Conservation (phyloP, 257 asterid species). For the Solanum sitiens region DNA sequence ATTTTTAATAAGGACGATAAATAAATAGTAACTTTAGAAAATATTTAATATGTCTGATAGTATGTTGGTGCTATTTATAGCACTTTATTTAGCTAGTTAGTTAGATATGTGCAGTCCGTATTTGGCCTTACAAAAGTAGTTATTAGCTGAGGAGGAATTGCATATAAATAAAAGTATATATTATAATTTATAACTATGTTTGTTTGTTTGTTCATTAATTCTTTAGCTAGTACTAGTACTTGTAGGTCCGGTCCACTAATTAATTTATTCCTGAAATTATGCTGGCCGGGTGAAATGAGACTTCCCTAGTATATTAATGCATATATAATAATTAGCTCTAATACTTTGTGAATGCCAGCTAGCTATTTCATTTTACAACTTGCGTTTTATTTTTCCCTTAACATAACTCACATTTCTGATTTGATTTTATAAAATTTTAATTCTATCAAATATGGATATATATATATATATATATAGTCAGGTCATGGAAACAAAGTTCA, state of each 20-base stretch:
- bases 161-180: not conserved
- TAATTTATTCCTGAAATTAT: not conserved
- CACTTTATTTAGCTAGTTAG: not conserved
- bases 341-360: not conserved
- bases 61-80: not conserved
- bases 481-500: not conserved
- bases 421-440: not conserved
- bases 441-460: not conserved
- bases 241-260: not conserved
- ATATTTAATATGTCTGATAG: no score
- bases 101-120: not conserved
- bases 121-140: not conserved
- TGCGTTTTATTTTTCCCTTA: not conserved
- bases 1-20: fast-evolving
- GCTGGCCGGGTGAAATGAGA: not conserved
- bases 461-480: not conserved
- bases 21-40: no score
- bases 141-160: not conserved
- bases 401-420: not conserved
- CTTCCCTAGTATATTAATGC: not conserved
- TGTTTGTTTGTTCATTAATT: not conserved
- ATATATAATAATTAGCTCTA: not conserved
- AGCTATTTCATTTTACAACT: not conserved
- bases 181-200: not conserved
- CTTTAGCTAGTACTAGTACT: not conserved